Base-by-base conservation (phyloP, 768 basidiomycete species). In the Tulasnella calospora region DNA sequence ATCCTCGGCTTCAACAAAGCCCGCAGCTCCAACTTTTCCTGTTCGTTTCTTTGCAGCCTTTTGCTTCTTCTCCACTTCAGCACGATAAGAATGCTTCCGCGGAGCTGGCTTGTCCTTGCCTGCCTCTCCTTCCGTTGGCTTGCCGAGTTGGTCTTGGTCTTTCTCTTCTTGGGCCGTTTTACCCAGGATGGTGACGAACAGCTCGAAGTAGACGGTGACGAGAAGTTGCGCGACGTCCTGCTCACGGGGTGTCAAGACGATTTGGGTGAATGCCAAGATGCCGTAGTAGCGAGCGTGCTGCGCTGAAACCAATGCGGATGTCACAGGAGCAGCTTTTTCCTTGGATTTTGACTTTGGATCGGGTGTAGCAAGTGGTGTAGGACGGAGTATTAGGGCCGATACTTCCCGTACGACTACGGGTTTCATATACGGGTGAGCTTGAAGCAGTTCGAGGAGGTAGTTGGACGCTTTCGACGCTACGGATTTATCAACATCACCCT, bases 391-490 rank as follows among this genome's bases (percentile, higher is more conserved):
- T 33, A 98, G 86, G 0, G 92, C 86, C 1, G 90, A 89, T 67
- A 96, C 90, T 84, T 99, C 98, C 70, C 94, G 91, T 38, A 96
- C 92, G 79, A 99, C 86, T 78, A 98, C 89, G 0, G 86, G 82
- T 85, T 98, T 98, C 97, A 99, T 99, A 2, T 90, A 89, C 0
- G 98, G 96, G 81, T 99, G 98, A 0, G 89, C 83, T 84, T 99
- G 96, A 0, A 99, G 88, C 19, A 98, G 86, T 81, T 95, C 93
- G 35, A 99, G 91, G 41, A 98, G 85, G 83, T 96, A 91, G 82
- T 96, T 91, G 0, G 96, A 98, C 0, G 94, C 92, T 79, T 94
- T 91, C 19, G 96, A 96, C 77, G 94, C 94, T 74, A 99, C 88
- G 0, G 92, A 86, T 82, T 92, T 92, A 80, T 98, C 94, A 9